Percentiles rank a stretch among this genome's conserved stretches.
These are phyloP conservation scores for Kandelia obovata DNA, from an alignment of 345 rosid species.

Conservation along the genomic window DNA sequence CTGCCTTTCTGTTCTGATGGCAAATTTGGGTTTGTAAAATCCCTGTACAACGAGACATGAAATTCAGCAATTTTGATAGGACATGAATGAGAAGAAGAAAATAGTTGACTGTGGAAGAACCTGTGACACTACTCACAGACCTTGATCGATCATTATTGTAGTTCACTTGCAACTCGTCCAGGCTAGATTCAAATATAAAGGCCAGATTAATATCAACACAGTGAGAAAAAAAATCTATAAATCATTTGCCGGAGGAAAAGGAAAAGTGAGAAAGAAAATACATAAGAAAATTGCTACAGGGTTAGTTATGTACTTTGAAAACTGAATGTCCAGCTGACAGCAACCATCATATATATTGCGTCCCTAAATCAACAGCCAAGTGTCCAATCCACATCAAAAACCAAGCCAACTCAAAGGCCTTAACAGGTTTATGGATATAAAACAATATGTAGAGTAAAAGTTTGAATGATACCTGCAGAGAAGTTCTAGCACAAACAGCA, in stretches of 20 bases:
- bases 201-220: neutral
- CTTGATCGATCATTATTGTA: conserved; percentile 96
- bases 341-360: conserved; percentile 97
- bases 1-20: conserved; percentile 93
- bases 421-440: conserved; percentile 3
- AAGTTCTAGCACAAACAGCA: conserved; percentile 77
- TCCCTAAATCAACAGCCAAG: conserved; percentile 46
- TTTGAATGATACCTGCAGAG: conserved; percentile 65
- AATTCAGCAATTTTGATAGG: conserved; percentile 7
- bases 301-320: conserved; percentile 67
- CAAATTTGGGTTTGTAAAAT: conserved; percentile 89
- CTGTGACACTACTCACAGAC: conserved; percentile 31
- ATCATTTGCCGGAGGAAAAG: neutral
- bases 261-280: neutral
- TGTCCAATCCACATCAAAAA: conserved; percentile 10
- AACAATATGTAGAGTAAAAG: neutral
- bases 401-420: conserved; percentile 6
- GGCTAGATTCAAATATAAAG: conserved; percentile 39
- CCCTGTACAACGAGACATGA: conserved; percentile 45
- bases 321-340: conserved; percentile 97
- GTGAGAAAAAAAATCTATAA: neutral
- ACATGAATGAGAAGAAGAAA: neutral
- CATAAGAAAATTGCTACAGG: conserved; percentile 8
- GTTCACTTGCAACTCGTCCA: conserved; percentile 97
- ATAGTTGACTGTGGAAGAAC: conserved; percentile 9